Evolutionary conservation across 2,329 filamentous ascomycete genomes (phyloP).

Genomic region (Alternaria incomplexa): DNA sequence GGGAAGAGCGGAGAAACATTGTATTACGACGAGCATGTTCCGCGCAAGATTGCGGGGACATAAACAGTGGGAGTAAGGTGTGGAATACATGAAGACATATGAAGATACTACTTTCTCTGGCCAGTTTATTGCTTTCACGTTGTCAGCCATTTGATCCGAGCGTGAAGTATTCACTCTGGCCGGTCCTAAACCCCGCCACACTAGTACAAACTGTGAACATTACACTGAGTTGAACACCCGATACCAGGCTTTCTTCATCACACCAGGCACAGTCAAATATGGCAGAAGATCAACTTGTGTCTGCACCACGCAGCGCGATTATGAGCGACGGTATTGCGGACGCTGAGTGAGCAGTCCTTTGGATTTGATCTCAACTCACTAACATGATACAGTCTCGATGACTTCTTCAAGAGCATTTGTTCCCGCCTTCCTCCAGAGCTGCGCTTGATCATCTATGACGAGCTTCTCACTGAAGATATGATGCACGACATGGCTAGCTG

Average conservation of each 20-base stretch:
- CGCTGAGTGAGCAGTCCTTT: background rate
- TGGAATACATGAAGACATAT: background rate
- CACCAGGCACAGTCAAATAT: background rate
- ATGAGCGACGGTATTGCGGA: background rate
- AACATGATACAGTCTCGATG: background rate
- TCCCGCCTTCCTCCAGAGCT: background rate
- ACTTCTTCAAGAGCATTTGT: background rate
- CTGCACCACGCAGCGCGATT: background rate
- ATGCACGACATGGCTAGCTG: background rate
- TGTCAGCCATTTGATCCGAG: background rate
- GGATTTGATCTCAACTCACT: background rate
- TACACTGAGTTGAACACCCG: background rate
- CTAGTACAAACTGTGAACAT: background rate
- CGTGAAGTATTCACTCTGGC: background rate
- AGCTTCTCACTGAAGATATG: background rate
- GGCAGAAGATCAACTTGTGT: background rate
- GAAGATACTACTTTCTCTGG: background rate
- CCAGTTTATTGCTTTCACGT: background rate
- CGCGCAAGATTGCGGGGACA: constrained; percentile 22
- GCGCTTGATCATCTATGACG: background rate
- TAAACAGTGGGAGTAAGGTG: background rate
- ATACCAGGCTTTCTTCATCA: background rate
- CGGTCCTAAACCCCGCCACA: background rate
- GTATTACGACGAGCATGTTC: constrained; percentile 36
- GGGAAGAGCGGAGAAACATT: constrained; percentile 29